These are phyloP conservation scores for Limnanthes douglasii DNA, from an alignment of 345 rosid species.

Conservation along the genomic window DNA sequence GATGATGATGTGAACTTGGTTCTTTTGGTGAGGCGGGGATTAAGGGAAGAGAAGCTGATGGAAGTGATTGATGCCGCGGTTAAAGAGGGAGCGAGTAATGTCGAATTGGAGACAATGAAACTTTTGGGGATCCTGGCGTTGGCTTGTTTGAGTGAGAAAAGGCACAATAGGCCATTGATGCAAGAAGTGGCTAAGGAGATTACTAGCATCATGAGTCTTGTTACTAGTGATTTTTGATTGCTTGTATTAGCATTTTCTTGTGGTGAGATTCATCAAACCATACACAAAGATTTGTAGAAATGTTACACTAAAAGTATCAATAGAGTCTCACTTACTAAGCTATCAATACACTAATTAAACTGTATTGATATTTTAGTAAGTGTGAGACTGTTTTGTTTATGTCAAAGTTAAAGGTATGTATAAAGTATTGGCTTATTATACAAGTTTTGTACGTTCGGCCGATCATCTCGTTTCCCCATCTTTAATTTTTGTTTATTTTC, in stretches of 20 bases:
- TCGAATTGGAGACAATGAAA: constrained; percentile 13
- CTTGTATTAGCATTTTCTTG: constrained; percentile 11
- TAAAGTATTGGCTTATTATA: too few relatives aligned
- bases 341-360: too few relatives aligned
- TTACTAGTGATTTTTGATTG: constrained; percentile 12
- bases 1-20: constrained; percentile 45
- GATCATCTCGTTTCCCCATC: too few relatives aligned
- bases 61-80: constrained; percentile 27
- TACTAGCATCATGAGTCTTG: constrained; percentile 20
- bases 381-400: too few relatives aligned
- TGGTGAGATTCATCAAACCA: constrained; percentile 5
- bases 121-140: constrained; percentile 14
- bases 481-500: too few relatives aligned
- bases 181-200: constrained; percentile 39
- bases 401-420: too few relatives aligned
- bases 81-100: constrained; percentile 11
- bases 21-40: constrained; percentile 20
- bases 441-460: too few relatives aligned
- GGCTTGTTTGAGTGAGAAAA: constrained; percentile 12
- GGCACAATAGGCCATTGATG: constrained; percentile 26
- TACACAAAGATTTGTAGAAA: too few relatives aligned
- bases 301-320: too few relatives aligned
- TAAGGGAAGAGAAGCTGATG: constrained; percentile 25
- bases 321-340: too few relatives aligned
- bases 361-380: too few relatives aligned